Evolutionary conservation across 352 stramenopile genomes (phyloP), one percentile per base, ranked within the genome.

Genomic region (Globisporangium takayamanum): DNA sequence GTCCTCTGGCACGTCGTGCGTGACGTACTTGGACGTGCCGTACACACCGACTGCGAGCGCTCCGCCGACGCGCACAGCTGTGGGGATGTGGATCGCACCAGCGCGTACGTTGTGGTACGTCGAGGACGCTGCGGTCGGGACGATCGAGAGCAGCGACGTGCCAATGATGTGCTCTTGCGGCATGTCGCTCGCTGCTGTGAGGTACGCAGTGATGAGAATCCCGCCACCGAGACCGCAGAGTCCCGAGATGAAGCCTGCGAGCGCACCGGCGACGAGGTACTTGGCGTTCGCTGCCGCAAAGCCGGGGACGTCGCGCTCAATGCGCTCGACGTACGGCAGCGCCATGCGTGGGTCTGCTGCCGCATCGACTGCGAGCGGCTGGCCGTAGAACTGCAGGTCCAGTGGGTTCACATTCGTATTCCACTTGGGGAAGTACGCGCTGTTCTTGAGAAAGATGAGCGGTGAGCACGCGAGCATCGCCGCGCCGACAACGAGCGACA

Each of bases 171-270:
- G 70, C 55, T 78, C 73, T 65, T 94, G 84, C 14, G 84, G 79
- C 84, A 94, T 91, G 67, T 94, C 84, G 64, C 84, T 94, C 6
- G 82, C 79, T 33, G 83, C 79, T 16, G 84, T 94, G 52, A 94
- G 68, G 64, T 94, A 94, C 2, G 84, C 80, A 16, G 84, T 94
- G 65, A 94, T 94, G 57, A 94, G 73, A 58, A 94, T 90, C 20
- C 84, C 84, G 55, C 84, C 84, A 65, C 84, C 84, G 37, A 92
- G 70, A 36, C 84, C 84, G 45, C 84, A 94, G 8, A 94, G 68
- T 1, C 84, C 84, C 20, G 84, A 94, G 68, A 94, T 87, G 67
- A 92, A 94, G 30, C 84, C 84, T 8, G 84, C 78, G 18, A 84
- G 72, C 36, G 78, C 82, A 20, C 84, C 84, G 0, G 84, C 84